Conservation (phyloP, 2,329 filamentous ascomycete genomes). For the Alternaria arbusti region DNA sequence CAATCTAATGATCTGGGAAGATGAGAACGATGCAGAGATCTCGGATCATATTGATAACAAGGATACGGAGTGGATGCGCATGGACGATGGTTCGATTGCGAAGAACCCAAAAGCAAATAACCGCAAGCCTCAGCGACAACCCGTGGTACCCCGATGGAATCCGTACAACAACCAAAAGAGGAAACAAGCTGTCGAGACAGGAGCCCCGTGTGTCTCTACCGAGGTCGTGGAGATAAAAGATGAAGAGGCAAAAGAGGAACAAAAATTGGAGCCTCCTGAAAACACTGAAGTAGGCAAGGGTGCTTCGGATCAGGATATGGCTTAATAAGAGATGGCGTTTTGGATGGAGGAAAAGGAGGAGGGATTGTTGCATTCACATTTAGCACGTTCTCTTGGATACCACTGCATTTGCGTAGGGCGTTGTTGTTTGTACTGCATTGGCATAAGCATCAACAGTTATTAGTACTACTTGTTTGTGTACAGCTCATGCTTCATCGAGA, state of each 20-base stretch:
- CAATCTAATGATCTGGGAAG: conserved; percentile 50
- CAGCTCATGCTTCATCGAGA: conserved; percentile 46
- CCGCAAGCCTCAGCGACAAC: conserved; percentile 35
- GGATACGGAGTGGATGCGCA: conserved; percentile 46
- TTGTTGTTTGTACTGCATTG: conserved; percentile 8
- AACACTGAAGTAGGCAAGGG: conserved; percentile 9
- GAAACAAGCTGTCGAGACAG: conserved; percentile 29
- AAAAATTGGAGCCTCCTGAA: conserved; percentile 17
- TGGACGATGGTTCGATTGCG: conserved; percentile 47
- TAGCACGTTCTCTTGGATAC: conserved; percentile 25
- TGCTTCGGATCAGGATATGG: conserved; percentile 26
- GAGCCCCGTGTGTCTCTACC: conserved; percentile 27
- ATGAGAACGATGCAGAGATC: conserved; percentile 47
- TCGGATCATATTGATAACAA: conserved; percentile 47
- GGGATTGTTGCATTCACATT: conserved; percentile 17
- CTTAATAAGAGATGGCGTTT: conserved; percentile 4
- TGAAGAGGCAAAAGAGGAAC: conserved; percentile 15
- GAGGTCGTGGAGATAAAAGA: conserved; percentile 24
- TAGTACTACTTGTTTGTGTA: not conserved
- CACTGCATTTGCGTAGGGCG: conserved; percentile 15
- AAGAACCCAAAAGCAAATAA: conserved; percentile 45
- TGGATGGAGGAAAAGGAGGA: not conserved
- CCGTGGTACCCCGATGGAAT: conserved; percentile 39
- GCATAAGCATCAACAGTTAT: not conserved
- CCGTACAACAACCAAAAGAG: conserved; percentile 42